Base-by-base conservation (phyloP, 371 early-diverging fungal genomes). In the Gilbertella persicaria region DNA sequence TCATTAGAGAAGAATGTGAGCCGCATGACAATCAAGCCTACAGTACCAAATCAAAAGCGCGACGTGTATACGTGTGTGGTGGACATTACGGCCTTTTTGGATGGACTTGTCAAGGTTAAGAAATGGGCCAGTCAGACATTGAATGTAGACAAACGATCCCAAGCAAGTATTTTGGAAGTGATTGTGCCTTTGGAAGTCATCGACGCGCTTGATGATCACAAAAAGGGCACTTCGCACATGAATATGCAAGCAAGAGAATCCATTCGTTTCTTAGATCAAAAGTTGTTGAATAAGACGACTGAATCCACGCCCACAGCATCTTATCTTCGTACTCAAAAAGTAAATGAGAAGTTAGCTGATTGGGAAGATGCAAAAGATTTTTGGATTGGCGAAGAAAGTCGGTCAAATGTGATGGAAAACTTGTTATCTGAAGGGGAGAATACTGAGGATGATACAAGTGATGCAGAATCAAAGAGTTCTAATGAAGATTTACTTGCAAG, bases 211-310 rank as follows among this genome's bases (percentile, higher is more conserved):
- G 92, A 92, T 64, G 39, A 54, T n/a, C 60, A 85, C 50, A 92
- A 92, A 53, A 87, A 88, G 60, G 90, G 89, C 0, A 69, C 65
- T 0, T 79, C 78, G 17, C 73, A 75, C 43, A 79, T 73, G 58
- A 87, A 85, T 53, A 72, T 75, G 21, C 78, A 81, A 39, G 85
- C 90, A 0, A 71, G 92, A 44, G 89, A 89, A 52, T 88, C 89
- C 3, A 92, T 85, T 51, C 83, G 92, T 16, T 92, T 79, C 55
- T 64, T 92, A 47, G 92, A 92, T 60, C 82, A 88, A 23, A 61
- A 73, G 38, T 41, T 83, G 28, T 36, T 36, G 3, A 43, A 26
- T 3, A 50, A 56, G 21, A 37, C 35, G 24, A 23, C 35, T 1
- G 37, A 44, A 4, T 54, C 52, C 12, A 36, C 38, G 2, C 50